Evolutionary conservation across 1,284 basidiomycete genomes (phyloP).

Genomic region (Cryptococcus amylolentus): DNA sequence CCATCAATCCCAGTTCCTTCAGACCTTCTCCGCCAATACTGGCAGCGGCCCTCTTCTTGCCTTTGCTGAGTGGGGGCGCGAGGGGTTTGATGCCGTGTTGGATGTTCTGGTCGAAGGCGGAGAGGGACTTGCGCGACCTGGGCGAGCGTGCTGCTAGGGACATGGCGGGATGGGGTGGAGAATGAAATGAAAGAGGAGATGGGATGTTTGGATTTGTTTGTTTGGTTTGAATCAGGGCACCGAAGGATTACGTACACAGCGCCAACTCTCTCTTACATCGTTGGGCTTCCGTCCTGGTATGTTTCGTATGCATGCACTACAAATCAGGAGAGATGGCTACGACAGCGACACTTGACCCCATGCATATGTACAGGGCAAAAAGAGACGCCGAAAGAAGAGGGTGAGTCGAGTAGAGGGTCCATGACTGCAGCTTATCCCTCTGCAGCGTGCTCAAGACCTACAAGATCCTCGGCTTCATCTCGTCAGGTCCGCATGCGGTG

Average conservation of each 20-base stretch:
- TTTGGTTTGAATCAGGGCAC: conserved; percentile 1
- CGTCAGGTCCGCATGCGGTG: conserved; percentile 55
- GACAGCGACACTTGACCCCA: conserved; percentile 46
- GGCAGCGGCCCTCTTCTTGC: conserved; percentile 18
- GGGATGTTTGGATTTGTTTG: conserved; percentile 13
- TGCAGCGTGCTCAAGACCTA: conserved; percentile 72
- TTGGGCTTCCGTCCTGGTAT: background rate
- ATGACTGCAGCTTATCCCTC: background rate
- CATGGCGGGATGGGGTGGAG: conserved; percentile 8
- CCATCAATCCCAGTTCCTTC: conserved; percentile 6
- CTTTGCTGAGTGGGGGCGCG: conserved; percentile 10
- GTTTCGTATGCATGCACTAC: background rate
- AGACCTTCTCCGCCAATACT: conserved; percentile 22
- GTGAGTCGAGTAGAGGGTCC: conserved; percentile 20
- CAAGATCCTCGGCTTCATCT: conserved; percentile 92
- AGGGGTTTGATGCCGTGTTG: conserved; percentile 29
- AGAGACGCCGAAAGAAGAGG: conserved; percentile 63
- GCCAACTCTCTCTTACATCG: background rate
- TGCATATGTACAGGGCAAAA: conserved; percentile 78
- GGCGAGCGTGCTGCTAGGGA: conserved; percentile 20
- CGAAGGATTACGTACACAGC: background rate
- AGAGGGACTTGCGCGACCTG: conserved; percentile 26
- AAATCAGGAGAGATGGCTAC: conserved; percentile 4
- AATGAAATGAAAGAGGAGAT: background rate
- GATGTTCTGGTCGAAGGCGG: conserved; percentile 27